Evolutionary conservation across 768 basidiomycete genomes (phyloP), one percentile per base, ranked within the genome.

Genomic region (Phaffia australis): DNA sequence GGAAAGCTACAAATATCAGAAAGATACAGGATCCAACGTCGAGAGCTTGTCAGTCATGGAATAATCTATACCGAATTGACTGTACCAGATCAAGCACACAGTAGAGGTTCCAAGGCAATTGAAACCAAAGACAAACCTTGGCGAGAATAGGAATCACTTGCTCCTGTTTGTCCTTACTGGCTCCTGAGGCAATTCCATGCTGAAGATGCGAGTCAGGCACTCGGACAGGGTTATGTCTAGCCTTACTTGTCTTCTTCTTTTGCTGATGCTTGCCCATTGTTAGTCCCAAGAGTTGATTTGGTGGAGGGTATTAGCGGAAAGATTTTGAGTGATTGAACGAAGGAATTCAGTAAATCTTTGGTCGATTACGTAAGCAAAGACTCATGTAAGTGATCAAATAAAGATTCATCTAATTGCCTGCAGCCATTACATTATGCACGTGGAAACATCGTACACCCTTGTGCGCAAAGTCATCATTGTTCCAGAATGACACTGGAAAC

Each of bases 131-230:
- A 69, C 73, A 64, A 65, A 91, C 93, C 82, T 94, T 94, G 77
- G 89, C 86, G 23, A 97, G 81, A 70, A 97, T 87, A 21, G 93
- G 93, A 46, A 92, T 76, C 69, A 94, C 84, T 42, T 83, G 85
- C 68, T 88, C 84, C 30, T 81, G 83, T 77, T 88, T 93, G 3
- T 83, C 82, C 61, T 86, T 19, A 84, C 81, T 71, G 14, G 69
- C 71, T 42, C 69, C 72, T 1, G 87, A 82, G 2, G 83, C 83
- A 21, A 90, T 83, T 3, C 93, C 93, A 69, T 84, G 83, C 3
- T 88, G 85, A 3, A 97, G 78, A 80, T 95, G 91, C 2, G 87
- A 85, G 76, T 95, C 92, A 25, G 93, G 92, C 0, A 97, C 91
- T 47, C 92, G 82, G 79, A 95, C 82, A 9, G 92, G 92, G 73